Conservation (phyloP, 257 asterid species). For the Lantana camara region DNA sequence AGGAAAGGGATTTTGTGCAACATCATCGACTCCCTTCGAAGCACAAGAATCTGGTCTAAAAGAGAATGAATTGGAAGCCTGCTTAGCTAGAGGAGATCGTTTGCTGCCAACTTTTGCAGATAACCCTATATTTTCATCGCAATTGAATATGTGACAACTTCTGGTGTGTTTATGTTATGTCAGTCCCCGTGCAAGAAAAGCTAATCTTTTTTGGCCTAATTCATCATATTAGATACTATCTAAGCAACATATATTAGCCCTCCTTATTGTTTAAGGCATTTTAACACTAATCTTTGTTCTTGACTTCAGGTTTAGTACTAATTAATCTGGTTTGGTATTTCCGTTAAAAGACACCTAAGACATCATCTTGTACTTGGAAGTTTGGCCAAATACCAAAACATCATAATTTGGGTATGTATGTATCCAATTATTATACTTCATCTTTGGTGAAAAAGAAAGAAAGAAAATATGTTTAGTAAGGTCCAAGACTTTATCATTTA, state of each 20-base stretch:
- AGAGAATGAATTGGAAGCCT: constrained; percentile 35
- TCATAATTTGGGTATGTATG: too few relatives aligned
- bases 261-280: not conserved
- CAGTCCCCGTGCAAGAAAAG: not conserved
- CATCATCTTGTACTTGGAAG: too few relatives aligned
- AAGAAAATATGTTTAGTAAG: too few relatives aligned
- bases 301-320: not conserved
- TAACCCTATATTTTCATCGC: constrained; percentile 31
- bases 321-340: too few relatives aligned
- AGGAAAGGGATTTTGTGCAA: not conserved
- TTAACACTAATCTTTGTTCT: not conserved
- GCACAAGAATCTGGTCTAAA: constrained; percentile 31
- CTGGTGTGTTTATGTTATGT: not conserved
- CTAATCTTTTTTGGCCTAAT: not conserved
- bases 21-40: constrained; percentile 26
- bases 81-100: constrained; percentile 36
- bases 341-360: too few relatives aligned
- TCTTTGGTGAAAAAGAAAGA: too few relatives aligned
- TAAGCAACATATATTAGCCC: not conserved
- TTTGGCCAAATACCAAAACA: too few relatives aligned
- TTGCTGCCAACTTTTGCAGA: constrained; percentile 32
- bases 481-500: too few relatives aligned
- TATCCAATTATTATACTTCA: too few relatives aligned
- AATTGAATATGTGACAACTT: constrained; percentile 35
- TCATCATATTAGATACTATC: not conserved